Conservation (phyloP, 352 stramenopile genomes). For the Phytopythium litorale region DNA sequence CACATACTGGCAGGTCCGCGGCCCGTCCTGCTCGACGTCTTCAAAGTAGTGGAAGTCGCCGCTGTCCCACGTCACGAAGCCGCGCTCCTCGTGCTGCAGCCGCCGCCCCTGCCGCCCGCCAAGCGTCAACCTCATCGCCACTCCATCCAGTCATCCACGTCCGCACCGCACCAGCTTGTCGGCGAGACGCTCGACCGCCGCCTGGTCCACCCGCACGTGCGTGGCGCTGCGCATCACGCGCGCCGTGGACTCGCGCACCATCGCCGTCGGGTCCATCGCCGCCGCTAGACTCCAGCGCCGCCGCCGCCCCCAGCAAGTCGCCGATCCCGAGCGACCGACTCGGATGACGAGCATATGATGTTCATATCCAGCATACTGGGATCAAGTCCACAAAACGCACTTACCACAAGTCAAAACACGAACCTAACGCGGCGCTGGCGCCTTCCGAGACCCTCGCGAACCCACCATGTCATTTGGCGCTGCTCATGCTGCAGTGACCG, state of each 20-base stretch:
- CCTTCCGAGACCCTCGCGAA: neutral
- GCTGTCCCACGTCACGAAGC: slow-evolving; percentile 69
- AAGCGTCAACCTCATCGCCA: neutral
- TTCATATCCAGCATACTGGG: too few species aligned
- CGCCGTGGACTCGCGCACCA: slow-evolving; percentile 48
- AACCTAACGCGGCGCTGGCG: neutral
- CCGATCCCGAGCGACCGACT: neutral
- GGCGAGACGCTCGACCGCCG: slow-evolving; percentile 26
- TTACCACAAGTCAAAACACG: neutral
- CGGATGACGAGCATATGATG: neutral
- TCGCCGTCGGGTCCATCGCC: slow-evolving; percentile 47
- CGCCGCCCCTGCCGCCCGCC: slow-evolving; percentile 22
- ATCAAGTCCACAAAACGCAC: too few species aligned
- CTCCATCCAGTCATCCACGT: neutral
- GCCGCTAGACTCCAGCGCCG: neutral
- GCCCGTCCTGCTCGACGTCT: slow-evolving; percentile 58
- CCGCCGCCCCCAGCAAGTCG: neutral
- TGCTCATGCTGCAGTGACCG: neutral
- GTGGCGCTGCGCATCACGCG: slow-evolving; percentile 32
- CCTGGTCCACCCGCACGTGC: slow-evolving; percentile 36
- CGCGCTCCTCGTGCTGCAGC: slow-evolving; percentile 31
- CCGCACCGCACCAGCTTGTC: slow-evolving; percentile 33
- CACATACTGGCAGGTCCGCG: slow-evolving; percentile 83
- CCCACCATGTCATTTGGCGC: neutral
- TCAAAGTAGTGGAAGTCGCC: slow-evolving; percentile 81